Conservation (phyloP, 768 basidiomycete genomes). For the Cystofilobasidium capitatum region DNA sequence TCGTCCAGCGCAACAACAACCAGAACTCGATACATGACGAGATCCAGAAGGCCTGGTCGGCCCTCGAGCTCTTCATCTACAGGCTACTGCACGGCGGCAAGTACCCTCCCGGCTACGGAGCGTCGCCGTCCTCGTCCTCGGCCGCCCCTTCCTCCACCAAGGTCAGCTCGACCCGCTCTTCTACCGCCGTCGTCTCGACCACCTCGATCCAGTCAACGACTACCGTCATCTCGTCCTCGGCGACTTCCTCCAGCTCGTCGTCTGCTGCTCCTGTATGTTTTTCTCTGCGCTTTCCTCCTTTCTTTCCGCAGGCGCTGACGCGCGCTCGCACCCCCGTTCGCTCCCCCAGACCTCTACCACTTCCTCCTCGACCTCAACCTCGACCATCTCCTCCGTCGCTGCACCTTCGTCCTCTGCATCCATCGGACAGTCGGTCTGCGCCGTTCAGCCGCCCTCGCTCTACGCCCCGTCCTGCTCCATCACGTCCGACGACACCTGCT, state of each 20-base stretch:
- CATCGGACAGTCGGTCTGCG: conserved; percentile 9
- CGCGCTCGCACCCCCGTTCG: too few species aligned
- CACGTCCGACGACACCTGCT: conserved; percentile 10
- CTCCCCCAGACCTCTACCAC: too few species aligned
- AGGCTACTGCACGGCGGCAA: conserved; percentile 7
- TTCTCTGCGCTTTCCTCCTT: neutral
- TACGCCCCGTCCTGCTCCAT: conserved; percentile 22
- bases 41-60: neutral
- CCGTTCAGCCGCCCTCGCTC: conserved; percentile 1
- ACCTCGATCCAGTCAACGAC: neutral
- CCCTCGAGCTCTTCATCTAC: conserved; percentile 5
- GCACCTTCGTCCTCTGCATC: neutral
- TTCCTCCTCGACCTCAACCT: neutral
- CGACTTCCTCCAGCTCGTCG: neutral
- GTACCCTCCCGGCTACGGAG: conserved; percentile 8
- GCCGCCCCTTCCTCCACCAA: neutral
- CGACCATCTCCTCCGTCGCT: neutral
- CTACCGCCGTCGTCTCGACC: neutral
- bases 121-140: neutral
- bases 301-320: too few species aligned
- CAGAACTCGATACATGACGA: neutral
- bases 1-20: too few species aligned
- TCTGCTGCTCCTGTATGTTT: neutral
- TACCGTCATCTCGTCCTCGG: neutral
- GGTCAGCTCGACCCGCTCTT: neutral